phyloP scores from a whole-genome alignment of 768 basidiomycete genomes.

The Mycena olivaceomarginata region DNA sequence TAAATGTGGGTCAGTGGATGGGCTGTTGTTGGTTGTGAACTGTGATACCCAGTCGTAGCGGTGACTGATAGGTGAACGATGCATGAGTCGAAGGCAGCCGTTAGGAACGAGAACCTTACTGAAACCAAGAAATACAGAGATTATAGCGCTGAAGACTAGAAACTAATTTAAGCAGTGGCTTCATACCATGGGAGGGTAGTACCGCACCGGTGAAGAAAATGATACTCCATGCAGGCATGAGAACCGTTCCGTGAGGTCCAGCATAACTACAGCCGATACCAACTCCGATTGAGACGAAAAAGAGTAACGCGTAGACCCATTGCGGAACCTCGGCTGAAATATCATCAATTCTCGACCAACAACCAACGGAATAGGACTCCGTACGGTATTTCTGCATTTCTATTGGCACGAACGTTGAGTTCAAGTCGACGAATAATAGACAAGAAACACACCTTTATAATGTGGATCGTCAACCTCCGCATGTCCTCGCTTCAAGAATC shows the following conservation, averaged over 20 bases:
- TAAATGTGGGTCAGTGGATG: neutral
- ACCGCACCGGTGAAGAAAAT: conserved; percentile 66
- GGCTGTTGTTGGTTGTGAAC: neutral
- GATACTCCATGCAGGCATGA: conserved; percentile 74
- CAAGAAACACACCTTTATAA: conserved; percentile 58
- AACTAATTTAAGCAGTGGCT: neutral
- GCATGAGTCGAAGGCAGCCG: neutral
- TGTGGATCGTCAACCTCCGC: conserved; percentile 70
- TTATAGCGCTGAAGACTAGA: conserved; percentile 54
- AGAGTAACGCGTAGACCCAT: conserved; percentile 69
- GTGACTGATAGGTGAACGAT: conserved; percentile 51
- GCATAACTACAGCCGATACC: conserved; percentile 69
- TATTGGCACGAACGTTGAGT: conserved; percentile 33
- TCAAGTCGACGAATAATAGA: neutral
- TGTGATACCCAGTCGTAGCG: conserved; percentile 56
- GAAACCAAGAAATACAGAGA: conserved; percentile 64
- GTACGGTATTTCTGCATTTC: conserved; percentile 70
- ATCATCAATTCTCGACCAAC: neutral
- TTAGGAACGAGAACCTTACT: conserved; percentile 51
- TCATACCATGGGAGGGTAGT: conserved; percentile 21
- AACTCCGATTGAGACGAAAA: conserved; percentile 66
- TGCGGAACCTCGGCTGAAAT: conserved; percentile 67
- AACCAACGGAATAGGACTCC: neutral
- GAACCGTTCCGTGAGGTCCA: conserved; percentile 59
- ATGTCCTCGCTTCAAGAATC: conserved; percentile 59